These are phyloP conservation scores for Salix koriyanagi DNA, from an alignment of 345 rosid genomes.

Conservation along the genomic window DNA sequence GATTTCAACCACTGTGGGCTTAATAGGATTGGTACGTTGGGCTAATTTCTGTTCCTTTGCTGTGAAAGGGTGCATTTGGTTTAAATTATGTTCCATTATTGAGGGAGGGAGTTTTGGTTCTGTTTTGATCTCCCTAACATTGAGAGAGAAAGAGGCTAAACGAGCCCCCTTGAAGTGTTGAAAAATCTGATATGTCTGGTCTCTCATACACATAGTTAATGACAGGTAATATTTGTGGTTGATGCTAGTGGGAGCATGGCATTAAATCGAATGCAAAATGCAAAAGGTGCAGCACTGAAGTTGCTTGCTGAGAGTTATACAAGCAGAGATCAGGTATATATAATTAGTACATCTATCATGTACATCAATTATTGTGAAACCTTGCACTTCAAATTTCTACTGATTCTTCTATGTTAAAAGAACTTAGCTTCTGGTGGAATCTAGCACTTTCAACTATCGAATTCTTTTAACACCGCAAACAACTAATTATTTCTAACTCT, in stretches of 20 bases:
- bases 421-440: background rate
- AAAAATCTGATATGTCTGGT: slow-evolving; percentile 6
- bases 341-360: background rate
- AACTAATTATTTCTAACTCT: background rate
- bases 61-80: too few relatives aligned
- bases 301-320: slow-evolving; percentile 95
- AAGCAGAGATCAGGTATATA: slow-evolving; percentile 92
- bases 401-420: background rate
- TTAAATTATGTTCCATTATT: too few relatives aligned
- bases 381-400: background rate
- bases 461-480: too few relatives aligned
- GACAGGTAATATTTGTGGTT: slow-evolving; percentile 86
- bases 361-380: background rate
- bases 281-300: slow-evolving; percentile 96
- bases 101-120: too few relatives aligned
- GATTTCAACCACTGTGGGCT: too few relatives aligned
- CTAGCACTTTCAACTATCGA: background rate
- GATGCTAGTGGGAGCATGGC: slow-evolving; percentile 99
- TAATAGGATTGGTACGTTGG: too few relatives aligned
- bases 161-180: background rate
- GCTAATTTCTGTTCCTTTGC: too few relatives aligned
- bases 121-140: too few relatives aligned
- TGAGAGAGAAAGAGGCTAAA: too few relatives aligned
- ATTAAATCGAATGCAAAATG: slow-evolving; percentile 93
- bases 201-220: slow-evolving; percentile 19